Conservation (phyloP, 345 rosid species). For the Draba incana region DNA sequence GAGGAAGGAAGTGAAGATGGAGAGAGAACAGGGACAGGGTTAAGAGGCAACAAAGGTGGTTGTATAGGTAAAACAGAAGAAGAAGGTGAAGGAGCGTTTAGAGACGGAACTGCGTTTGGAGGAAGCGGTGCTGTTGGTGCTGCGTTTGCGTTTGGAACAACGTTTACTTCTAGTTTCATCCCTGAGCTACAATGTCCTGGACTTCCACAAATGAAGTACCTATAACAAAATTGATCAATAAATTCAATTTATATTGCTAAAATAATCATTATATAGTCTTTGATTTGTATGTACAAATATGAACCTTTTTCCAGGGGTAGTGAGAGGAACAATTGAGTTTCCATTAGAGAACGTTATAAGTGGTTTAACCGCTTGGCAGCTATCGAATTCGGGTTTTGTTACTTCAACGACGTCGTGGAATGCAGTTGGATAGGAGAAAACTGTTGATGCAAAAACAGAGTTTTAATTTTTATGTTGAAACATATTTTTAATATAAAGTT, state of each 20-base stretch:
- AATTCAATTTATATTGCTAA: background rate
- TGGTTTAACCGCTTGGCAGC: constrained; percentile 55
- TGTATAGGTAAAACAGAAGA: constrained; percentile 42
- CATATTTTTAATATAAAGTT: background rate
- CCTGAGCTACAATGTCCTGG: constrained; percentile 72
- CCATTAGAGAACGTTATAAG: constrained; percentile 52
- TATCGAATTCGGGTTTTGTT: constrained; percentile 55
- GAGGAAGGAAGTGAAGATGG: constrained; percentile 45
- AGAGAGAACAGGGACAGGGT: constrained; percentile 36
- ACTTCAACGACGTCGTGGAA: constrained; percentile 70
- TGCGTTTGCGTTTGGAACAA: constrained; percentile 43
- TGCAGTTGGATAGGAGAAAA: constrained; percentile 48
- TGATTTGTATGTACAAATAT: constrained; percentile 2
- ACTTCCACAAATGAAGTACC: constrained; percentile 79
- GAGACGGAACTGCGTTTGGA: constrained; percentile 38
- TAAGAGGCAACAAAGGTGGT: constrained; percentile 41
- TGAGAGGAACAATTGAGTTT: constrained; percentile 55
- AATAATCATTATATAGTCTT: background rate
- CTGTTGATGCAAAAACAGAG: constrained; percentile 44
- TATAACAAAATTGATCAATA: constrained; percentile 15
- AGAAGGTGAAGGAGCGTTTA: constrained; percentile 41
- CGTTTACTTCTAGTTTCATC: constrained; percentile 69
- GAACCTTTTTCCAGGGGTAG: constrained; percentile 62
- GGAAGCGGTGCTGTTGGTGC: constrained; percentile 39
- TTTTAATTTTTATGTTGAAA: constrained; percentile 21